Base-by-base conservation (phyloP, 306 rosid species). In the Pyrus pyrifolia region DNA sequence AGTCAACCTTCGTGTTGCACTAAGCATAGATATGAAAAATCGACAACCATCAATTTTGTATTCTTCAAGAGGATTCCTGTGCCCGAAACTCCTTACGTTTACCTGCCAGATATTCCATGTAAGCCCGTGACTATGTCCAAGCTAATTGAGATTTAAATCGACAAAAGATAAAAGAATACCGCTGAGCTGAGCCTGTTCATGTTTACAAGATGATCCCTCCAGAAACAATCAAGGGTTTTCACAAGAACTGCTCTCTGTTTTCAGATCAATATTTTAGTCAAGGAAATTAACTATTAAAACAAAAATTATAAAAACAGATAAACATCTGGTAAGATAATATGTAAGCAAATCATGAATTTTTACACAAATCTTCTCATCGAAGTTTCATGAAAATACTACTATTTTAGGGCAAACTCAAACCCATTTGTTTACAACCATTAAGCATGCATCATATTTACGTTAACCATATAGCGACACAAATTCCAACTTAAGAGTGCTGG, bases 141-240 rank as follows among this genome's bases (percentile, higher is more conserved):
- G 71, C 59, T 63, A 86, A 81, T 71, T 14, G 80, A 61, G 64
- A 72, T 57, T 46, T 29, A 76, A 31, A 45, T 38, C 31, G 63
- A 79, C 25, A 84, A 67, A 70, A 52, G 66, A 60, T 66, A 25
- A 25, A 7, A 65, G 44, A 29, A 71, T 95, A 95, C 97, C 92
- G 97, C 97, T 59, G 97, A 95, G 81, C 91, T 95, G 75, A 92
- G 97, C 62, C 90, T 84, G 80, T 95, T 95, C 98, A 95, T 95
- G 93, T 95, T 95, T 78, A 95, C 79, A 45, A 95, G 98, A 85
- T 92, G 97, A 88, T 95, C 97, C 79, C 96, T 90, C 98, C 98
- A 95, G 88, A 95, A 95, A 82, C 91, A 83, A 80, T 95, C 98
- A 8, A 95, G 90, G 66, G 97, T 89, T 89, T 95, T 89, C 83